A percentile compares a stretch with the other conserved stretches of the same genome.
phyloP scores from a whole-genome alignment of 2,329 filamentous ascomycete genomes.

The Colletotrichum sp. region DNA sequence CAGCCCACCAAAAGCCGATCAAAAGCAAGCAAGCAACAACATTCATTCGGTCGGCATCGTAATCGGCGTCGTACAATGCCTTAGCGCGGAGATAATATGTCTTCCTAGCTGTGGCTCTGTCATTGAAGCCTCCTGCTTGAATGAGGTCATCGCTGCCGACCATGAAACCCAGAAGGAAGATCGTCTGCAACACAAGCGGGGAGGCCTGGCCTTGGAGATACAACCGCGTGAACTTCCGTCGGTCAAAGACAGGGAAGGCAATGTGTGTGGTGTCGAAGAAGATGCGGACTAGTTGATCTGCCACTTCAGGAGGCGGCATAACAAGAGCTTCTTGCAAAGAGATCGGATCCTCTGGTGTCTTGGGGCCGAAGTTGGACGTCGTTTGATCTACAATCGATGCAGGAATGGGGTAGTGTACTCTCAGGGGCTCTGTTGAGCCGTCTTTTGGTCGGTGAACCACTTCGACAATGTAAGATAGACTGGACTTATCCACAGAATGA shows the following conservation, averaged over 20 bases:
- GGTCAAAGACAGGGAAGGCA: background rate
- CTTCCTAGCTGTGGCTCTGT: background rate
- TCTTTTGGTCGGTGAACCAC: background rate
- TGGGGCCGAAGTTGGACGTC: background rate
- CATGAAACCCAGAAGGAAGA: background rate
- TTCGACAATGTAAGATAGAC: background rate
- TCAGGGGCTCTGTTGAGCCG: background rate
- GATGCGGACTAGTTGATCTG: background rate
- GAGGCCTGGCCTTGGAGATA: background rate
- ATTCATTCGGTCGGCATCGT: background rate
- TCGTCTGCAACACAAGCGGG: background rate
- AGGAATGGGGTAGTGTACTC: conserved; percentile 1
- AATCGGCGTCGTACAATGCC: conserved; percentile 12
- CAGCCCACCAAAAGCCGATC: conserved; percentile 13
- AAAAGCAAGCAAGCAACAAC: background rate
- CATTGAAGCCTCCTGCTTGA: background rate
- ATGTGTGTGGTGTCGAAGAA: background rate
- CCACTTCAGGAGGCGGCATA: background rate
- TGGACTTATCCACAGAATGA: background rate
- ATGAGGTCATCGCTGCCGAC: background rate
- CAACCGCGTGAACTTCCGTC: background rate
- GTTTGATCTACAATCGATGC: background rate
- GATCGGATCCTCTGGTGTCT: background rate
- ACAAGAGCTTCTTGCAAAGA: background rate
- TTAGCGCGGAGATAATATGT: conserved; percentile 7